Base-by-base conservation (phyloP, 306 rosid species). In the Chamaecrista fasciculata region DNA sequence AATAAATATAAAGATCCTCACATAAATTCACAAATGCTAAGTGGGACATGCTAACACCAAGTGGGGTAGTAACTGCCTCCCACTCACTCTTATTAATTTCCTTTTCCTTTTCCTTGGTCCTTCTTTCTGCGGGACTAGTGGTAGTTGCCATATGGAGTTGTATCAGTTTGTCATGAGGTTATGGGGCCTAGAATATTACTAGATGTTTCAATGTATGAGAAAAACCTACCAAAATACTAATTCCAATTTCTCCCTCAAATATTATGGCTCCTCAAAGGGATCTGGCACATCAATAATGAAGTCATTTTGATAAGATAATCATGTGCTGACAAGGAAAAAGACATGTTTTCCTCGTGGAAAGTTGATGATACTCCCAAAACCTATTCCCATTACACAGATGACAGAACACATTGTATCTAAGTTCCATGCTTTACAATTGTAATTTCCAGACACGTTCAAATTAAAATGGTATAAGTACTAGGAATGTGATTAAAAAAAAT, bases 381-480 rank as follows among this genome's bases (percentile, higher is more conserved):
- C 21, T 4, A 44, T 44, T 44, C 21, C 44, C 50, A 15, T 15
- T 44, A 44, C 50, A 15, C 8, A 14, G 34, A 29, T 29, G 34
- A 29, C 34, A 33, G 20, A n/a, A 15, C 50, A 44, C 8, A 39
- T 21, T 16, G 15, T 6, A 63, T 14, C 11, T 46, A 63, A 36
- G 56, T 50, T 34, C 50, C 66, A 25, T 26, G 46, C 4, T 42
- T 18, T 21, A 33, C 15, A 37, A 20, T 42, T 61, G 49, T 72
- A 16, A 36, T 49, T 20, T 39, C 26, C 11, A 19, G 18, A 29
- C 24, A 62, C 20, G 40, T 65, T 50, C 39, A 40, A n/a, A 49
- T 72, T 26, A n/a, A n/a, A n/a, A n/a, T n/a, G n/a, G 66, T 51
- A 60, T 19, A 36, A 24, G 28, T 26, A 34, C 57, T 28, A 62